phyloP scores from a whole-genome alignment of 2,329 filamentous ascomycete genomes.

The Fusarium sp. region DNA sequence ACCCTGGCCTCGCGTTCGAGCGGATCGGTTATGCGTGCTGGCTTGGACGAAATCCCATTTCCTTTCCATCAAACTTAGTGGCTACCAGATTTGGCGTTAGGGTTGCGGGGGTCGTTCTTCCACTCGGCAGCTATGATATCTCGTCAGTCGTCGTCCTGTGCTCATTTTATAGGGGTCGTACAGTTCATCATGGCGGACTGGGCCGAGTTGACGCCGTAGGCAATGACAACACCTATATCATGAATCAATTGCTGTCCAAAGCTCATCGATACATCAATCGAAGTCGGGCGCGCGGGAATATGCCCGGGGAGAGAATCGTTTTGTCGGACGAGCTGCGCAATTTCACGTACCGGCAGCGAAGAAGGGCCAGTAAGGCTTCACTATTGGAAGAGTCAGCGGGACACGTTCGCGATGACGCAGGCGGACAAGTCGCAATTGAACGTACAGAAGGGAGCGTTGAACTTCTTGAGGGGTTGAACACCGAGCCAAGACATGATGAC shows the following conservation, averaged over 20 bases:
- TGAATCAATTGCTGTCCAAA: conserved; percentile 45
- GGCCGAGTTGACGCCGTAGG: conserved; percentile 90
- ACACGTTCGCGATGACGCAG: conserved; percentile 32
- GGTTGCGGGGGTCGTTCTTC: conserved; percentile 97
- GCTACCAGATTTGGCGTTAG: conserved; percentile 63
- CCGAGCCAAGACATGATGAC: conserved; percentile 81
- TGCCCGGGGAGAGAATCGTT: conserved; percentile 14
- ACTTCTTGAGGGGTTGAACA: conserved; percentile 77
- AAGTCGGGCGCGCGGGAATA: conserved; percentile 14
- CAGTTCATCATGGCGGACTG: conserved; percentile 82
- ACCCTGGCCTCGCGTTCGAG: conserved; percentile 41
- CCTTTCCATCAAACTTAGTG: conserved; percentile 56
- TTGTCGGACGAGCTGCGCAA: conserved; percentile 33
- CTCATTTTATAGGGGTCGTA: conserved; percentile 57
- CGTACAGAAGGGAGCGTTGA: conserved; percentile 82
- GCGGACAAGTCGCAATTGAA: conserved; percentile 55
- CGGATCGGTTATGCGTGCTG: conserved; percentile 45
- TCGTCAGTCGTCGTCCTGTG: conserved; percentile 45
- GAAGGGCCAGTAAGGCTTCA: conserved; percentile 92
- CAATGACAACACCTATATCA: conserved; percentile 79
- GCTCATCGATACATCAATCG: conserved; percentile 39
- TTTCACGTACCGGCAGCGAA: conserved; percentile 86
- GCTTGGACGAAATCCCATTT: conserved; percentile 42
- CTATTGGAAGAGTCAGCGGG: conserved; percentile 63
- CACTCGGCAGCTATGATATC: conserved; percentile 81